Evolutionary conservation across 2,329 filamentous ascomycete species (phyloP), one percentile per base, ranked within the genome.

Genomic region (Apiospora aurea): DNA sequence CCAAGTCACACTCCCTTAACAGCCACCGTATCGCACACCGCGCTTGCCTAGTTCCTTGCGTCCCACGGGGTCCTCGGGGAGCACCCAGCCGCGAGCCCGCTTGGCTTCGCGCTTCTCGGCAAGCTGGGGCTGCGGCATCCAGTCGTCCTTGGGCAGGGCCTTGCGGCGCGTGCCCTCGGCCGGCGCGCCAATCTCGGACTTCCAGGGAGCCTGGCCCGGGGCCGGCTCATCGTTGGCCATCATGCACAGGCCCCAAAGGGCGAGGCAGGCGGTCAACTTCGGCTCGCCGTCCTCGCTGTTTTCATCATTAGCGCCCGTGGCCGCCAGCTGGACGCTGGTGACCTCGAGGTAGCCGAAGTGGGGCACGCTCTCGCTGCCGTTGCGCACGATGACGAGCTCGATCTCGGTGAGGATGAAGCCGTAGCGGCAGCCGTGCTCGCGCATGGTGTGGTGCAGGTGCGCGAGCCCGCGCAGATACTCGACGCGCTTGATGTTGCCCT

Each of bases 401-500:
- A 97, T 97, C 83, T 98, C 96, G 0, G 94, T 98, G 79, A 98
- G 91, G 82, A 98, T 96, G 86, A 97, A 98, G 71, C 96, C 96
- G 82, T 98, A 98, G 72, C 96, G 92, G 80, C 94, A 97, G 76
- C 92, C 91, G 83, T 97, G 94, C 83, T 97, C 94, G 81, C 96
- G 94, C 94, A 98, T 97, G 79, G 92, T 91, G 80, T 94, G 90
- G 83, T 98, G 96, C 64, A 98, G 86, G 77, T 97, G 94, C 0
- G 95, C 88, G 6, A 98, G 90, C 1, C 94, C 94, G 69, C 93
- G 92, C 26, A 98, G 91, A 84, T 98, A 98, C 82, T 96, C 91
- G 72, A 97, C 94, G 72, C 93, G 92, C 83, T 95, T 93, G 81
- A 94, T 89, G 75, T 95, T 94, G 64, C 91, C 91, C 81, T 97